Base-by-base conservation (phyloP, 2,329 filamentous ascomycete genomes). In the Dothistroma septosporum region DNA sequence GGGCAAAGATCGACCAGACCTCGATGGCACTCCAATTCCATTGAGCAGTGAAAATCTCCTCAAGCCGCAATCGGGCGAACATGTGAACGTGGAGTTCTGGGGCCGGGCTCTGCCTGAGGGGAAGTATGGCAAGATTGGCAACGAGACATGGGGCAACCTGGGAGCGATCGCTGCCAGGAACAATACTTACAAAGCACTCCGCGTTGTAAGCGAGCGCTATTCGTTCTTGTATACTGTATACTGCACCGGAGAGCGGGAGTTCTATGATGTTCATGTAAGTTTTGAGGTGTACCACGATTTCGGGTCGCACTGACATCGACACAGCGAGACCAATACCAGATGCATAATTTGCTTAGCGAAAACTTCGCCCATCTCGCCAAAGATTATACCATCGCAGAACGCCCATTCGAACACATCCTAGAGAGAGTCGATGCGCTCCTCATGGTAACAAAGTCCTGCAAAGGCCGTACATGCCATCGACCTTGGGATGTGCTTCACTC, bases 181-280 rank as follows among this genome's bases (percentile, higher is more conserved):
- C 61, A 68, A 70, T 24, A 71, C 71, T 1, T 73, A 73, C 64
- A 73, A 72, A 54, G 69, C 70, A 8, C 61, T 73, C 9, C 65
- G 70, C 4, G 28, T 72, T 2, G 59, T 68, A 9, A 65, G 64
- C 19, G 58, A 67, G 4, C 62, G 55, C 6, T 88, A 88, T 68
- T 83, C 82, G 66, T 70, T 89, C 6, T 84, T 85, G 64, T 90
- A 90, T 67, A 81, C 85, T 0, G 85, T 88, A 0, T 90, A 86
- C 86, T 90, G 87, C 68, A 87, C 76, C 7, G 85, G 85, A 55
- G 86, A 88, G 68, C 82, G 83, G 58, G 86, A 90, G 69, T 78
- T 87, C 9, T 90, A 89, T 69, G 81, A 89, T 46, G 48, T 71
- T 16, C 32, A 55, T 11, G 64, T 66, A 52, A 50, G 58, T 56